phyloP scores from a whole-genome alignment of 371 early-diverging fungal species.

The Apophysomyces sp. region DNA sequence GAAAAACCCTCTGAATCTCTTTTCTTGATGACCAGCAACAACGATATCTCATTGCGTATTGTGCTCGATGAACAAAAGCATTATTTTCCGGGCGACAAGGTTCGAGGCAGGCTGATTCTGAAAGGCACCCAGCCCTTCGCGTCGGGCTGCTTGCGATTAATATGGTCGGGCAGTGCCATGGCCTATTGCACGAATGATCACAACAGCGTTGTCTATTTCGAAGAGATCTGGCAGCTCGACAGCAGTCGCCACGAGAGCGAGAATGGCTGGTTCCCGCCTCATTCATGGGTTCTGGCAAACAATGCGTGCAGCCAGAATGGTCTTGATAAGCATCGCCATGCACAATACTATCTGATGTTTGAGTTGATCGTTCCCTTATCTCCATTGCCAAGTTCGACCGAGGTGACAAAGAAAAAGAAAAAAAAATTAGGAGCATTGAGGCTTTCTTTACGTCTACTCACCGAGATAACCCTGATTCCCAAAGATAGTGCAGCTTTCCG shows the following conservation, averaged over 20 bases:
- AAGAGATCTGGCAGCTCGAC: not conserved
- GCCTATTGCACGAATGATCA: not conserved
- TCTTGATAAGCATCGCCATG: not conserved
- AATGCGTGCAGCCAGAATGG: not conserved
- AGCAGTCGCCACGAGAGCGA: not conserved
- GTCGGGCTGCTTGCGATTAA: not conserved
- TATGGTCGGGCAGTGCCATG: not conserved
- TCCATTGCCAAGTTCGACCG: not conserved
- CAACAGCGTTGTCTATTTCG: not conserved
- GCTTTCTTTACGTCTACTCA: not conserved
- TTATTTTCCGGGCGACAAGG: constrained; percentile 11
- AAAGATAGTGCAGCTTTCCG: not conserved
- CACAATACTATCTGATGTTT: not conserved
- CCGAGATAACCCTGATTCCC: not conserved
- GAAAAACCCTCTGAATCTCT: not conserved
- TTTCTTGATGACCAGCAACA: not conserved
- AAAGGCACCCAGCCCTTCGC: not conserved
- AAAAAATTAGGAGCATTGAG: no score
- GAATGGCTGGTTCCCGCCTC: not conserved
- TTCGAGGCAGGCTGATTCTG: constrained; percentile 6
- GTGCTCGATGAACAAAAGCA: constrained; percentile 12
- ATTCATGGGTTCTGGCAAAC: not conserved
- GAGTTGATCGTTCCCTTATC: not conserved
- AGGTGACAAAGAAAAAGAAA: not conserved
- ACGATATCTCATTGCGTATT: not conserved